Conservation (phyloP, 306 rosid genomes). For the Cucurbita ficifolia region DNA sequence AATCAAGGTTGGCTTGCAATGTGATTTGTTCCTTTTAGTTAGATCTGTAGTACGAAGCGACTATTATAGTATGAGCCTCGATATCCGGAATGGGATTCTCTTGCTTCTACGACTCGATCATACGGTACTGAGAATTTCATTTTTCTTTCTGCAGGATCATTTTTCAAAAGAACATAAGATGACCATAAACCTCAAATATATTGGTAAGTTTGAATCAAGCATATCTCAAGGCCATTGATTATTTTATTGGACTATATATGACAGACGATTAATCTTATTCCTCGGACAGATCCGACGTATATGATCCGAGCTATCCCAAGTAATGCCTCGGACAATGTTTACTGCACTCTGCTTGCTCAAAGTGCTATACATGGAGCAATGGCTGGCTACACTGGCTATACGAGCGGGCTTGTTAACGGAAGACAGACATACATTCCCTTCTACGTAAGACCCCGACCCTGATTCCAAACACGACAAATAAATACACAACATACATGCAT, state of each 20-base stretch:
- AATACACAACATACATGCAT: background rate
- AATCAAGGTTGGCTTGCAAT: constrained; percentile 41
- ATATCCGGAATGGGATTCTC: background rate
- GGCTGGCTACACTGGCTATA: constrained; percentile 90
- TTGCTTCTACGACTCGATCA: background rate
- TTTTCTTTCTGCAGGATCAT: constrained; percentile 48
- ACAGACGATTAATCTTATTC: background rate
- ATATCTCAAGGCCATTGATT: background rate
- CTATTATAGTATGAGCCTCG: background rate
- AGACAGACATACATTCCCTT: constrained; percentile 83
- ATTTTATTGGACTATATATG: background rate
- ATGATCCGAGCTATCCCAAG: constrained; percentile 93
- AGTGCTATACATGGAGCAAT: constrained; percentile 94
- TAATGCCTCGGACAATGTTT: constrained; percentile 84
- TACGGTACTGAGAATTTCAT: background rate
- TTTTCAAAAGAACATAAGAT: constrained; percentile 33
- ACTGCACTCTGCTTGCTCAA: constrained; percentile 86
- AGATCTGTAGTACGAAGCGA: background rate
- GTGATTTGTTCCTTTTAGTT: background rate
- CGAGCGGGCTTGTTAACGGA: constrained; percentile 77
- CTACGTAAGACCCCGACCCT: constrained; percentile 35
- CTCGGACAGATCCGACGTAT: constrained; percentile 73
- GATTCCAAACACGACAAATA: background rate
- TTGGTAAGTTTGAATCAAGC: constrained; percentile 36
- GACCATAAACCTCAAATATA: constrained; percentile 69